These are phyloP conservation scores for Rhododendron ovatum DNA, from an alignment of 148 eudicot species.

Conservation along the genomic window DNA sequence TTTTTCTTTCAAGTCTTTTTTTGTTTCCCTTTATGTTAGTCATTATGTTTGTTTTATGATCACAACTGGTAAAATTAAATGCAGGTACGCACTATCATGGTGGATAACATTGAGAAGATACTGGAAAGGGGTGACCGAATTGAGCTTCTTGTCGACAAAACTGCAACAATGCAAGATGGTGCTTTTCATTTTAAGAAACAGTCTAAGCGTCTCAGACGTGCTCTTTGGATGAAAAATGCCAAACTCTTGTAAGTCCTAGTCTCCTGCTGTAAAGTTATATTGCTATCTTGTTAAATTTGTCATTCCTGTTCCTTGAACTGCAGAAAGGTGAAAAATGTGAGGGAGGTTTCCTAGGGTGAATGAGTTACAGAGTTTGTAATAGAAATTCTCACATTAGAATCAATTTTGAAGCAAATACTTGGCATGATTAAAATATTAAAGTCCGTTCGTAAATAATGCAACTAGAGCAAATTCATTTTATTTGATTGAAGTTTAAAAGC, in stretches of 20 bases:
- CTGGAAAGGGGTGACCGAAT: constrained; percentile 93
- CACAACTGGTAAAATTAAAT: constrained; percentile 16
- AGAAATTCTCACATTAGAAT: background rate
- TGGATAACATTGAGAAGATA: constrained; percentile 93
- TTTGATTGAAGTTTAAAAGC: background rate
- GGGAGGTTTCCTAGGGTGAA: background rate
- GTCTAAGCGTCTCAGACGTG: constrained; percentile 89
- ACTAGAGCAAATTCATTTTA: background rate
- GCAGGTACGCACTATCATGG: constrained; percentile 94
- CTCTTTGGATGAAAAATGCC: constrained; percentile 98
- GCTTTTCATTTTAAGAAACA: constrained; percentile 97
- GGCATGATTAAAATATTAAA: background rate
- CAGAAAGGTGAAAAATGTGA: background rate
- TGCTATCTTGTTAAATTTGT: background rate
- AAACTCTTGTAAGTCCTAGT: constrained; percentile 69
- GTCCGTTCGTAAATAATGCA: background rate
- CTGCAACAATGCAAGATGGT: constrained; percentile 93
- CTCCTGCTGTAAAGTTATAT: background rate
- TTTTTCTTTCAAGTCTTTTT: background rate
- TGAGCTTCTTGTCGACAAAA: constrained; percentile 99
- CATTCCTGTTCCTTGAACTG: background rate
- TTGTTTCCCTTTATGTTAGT: background rate
- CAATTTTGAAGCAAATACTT: background rate
- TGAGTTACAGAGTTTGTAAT: background rate
- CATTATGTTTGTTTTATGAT: background rate